Percentiles rank a stretch among this genome's conserved stretches.
Conservation (phyloP, 2,329 filamentous ascomycete genomes). For the Xylariaceae sp. region DNA sequence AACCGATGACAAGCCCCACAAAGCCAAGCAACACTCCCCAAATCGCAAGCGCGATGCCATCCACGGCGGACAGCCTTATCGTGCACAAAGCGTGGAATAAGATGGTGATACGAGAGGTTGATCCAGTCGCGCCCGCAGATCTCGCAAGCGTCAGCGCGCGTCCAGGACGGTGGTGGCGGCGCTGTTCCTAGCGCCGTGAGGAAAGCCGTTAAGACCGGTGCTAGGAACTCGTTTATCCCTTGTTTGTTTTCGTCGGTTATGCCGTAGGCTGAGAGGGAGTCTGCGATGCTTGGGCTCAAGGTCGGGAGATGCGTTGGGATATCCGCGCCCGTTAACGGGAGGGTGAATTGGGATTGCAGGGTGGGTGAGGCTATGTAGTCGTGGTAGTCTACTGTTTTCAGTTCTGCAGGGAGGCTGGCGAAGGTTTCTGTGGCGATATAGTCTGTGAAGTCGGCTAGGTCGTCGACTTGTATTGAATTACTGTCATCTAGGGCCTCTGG, state of each 20-base stretch:
- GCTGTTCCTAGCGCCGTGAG: slow-evolving; percentile 53
- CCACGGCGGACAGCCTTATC: slow-evolving; percentile 70
- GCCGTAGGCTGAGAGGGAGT: slow-evolving; percentile 64
- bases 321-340: slow-evolving; percentile 51
- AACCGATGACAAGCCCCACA: slow-evolving; percentile 80
- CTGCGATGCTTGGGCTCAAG: slow-evolving; percentile 57
- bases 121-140: slow-evolving; percentile 73
- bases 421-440: slow-evolving; percentile 72
- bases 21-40: slow-evolving; percentile 81
- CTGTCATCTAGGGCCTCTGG: background rate
- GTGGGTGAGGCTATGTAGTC: slow-evolving; percentile 45
- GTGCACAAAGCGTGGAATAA: slow-evolving; percentile 76
- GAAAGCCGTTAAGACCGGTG: slow-evolving; percentile 61
- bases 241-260: slow-evolving; percentile 49
- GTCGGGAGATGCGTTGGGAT: slow-evolving; percentile 48
- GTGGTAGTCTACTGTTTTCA: slow-evolving; percentile 60
- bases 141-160: slow-evolving; percentile 62
- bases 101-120: slow-evolving; percentile 75
- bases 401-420: slow-evolving; percentile 53
- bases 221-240: slow-evolving; percentile 54
- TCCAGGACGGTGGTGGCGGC: slow-evolving; percentile 60
- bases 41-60: slow-evolving; percentile 70
- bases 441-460: slow-evolving; percentile 75
- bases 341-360: slow-evolving; percentile 53
- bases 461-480: slow-evolving; percentile 45